Evolutionary conservation across 192 early-diverging fungal genomes (phyloP), one percentile per base, ranked within the genome.

Genomic region (Coemansia sp.): DNA sequence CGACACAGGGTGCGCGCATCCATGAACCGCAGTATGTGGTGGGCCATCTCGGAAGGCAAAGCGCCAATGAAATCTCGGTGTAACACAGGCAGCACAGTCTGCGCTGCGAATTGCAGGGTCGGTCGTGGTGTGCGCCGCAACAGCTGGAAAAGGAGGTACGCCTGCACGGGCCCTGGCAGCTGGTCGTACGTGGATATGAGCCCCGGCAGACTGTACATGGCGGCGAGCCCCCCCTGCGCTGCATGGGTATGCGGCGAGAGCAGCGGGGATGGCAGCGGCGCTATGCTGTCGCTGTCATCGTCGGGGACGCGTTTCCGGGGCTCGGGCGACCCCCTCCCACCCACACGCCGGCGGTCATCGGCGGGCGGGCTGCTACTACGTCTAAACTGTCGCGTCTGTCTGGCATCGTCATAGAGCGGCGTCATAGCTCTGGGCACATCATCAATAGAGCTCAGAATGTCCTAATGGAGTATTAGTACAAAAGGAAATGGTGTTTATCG

Each of bases 71-170:
- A 96, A 82, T 99, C 95, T 66, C 92, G 88, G 66, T 95, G 93
- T 67, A 98, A 85, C 14, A 90, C 88, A 2, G 97, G 94, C 43
- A 93, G 77, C 60, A 99, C 88, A n/a, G 94, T 78, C 31, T 90
- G 88, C 57, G 89, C 89, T n/a, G 95, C 89, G 82, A 94, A 94
- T 79, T 97, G 94, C 59, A 99, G 86, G 2, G 91, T 89, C 3
- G 89, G 82, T 3, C 89, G 86, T 8, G 92, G 87, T 20, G 88
- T 94, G 16, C 93, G 87, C 21, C 90, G 87, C 35, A 99, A 85
- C 16, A 99, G 77, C 62, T 98, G 91, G 65, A 94, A 90, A 37
- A 98, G 85, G 62, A 96, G 77, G 56, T 95, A 97, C 9, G 90
- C 88, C 77, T 97, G 91, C 74, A 94, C 79, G 31, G 82, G 77